phyloP scores from a whole-genome alignment of 495 filamentous ascomycete genomes.

The Platismatia glauca region DNA sequence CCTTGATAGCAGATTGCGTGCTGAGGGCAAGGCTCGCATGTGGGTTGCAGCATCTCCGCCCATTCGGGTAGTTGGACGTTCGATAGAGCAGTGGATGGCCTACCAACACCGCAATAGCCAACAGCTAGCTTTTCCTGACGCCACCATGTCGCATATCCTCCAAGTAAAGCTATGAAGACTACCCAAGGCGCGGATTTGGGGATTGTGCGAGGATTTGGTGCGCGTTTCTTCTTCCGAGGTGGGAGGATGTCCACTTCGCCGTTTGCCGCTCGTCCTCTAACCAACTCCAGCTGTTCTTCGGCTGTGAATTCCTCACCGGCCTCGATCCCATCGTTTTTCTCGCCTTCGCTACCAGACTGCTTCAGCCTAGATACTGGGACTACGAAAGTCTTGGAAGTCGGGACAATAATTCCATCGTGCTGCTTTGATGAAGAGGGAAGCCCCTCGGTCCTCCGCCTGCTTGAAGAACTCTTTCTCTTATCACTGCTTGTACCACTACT shows the following conservation, averaged over 20 bases:
- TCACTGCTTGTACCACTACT: slow-evolving; percentile 31
- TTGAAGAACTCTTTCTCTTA: slow-evolving; percentile 42
- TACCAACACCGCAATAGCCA: slow-evolving; percentile 86
- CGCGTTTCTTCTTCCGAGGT: slow-evolving; percentile 20
- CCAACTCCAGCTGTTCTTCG: slow-evolving; percentile 73
- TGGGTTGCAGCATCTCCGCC: slow-evolving; percentile 58
- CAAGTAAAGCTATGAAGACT: slow-evolving; percentile 55
- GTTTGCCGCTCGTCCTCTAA: slow-evolving; percentile 45
- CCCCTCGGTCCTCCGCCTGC: slow-evolving; percentile 33
- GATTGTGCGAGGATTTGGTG: slow-evolving; percentile 25
- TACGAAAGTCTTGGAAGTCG: slow-evolving; percentile 39
- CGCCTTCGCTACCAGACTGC: slow-evolving; percentile 30
- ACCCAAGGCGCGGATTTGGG: slow-evolving; percentile 52
- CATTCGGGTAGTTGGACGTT: slow-evolving; percentile 53
- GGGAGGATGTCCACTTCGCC: slow-evolving; percentile 29
- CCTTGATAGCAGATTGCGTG: slow-evolving; percentile 83
- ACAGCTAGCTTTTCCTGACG: slow-evolving; percentile 89
- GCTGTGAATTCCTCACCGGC: slow-evolving; percentile 88
- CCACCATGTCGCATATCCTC: slow-evolving; percentile 72
- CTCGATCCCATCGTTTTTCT: slow-evolving; percentile 38
- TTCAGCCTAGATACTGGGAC: slow-evolving; percentile 33
- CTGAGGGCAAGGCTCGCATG: slow-evolving; percentile 83
- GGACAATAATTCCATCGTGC: slow-evolving; percentile 32
- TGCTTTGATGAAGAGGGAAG: slow-evolving; percentile 17
- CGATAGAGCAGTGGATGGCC: slow-evolving; percentile 45